Evolutionary conservation across 768 basidiomycete genomes (phyloP).

Genomic region (Botryobasidium botryosum): DNA sequence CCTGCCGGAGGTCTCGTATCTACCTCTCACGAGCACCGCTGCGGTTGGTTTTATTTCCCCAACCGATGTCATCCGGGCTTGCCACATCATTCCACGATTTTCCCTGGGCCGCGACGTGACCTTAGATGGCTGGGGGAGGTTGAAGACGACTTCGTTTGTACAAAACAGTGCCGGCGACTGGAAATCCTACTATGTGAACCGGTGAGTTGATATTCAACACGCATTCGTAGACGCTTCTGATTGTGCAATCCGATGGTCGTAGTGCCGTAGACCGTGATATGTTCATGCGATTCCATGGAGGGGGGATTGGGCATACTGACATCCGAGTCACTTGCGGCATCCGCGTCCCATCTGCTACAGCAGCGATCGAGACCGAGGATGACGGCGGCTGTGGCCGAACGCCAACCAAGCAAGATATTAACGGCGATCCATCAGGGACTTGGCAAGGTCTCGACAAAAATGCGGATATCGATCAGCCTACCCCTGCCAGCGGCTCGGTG

Average conservation of each 20-base stretch:
- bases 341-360: too few species aligned
- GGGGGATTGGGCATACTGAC: slow-evolving; percentile 16
- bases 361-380: too few species aligned
- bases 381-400: too few species aligned
- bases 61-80: slow-evolving; percentile 21
- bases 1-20: slow-evolving; percentile 26
- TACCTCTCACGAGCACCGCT: slow-evolving; percentile 15
- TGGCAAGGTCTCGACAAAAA: too few species aligned
- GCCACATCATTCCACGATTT: slow-evolving; percentile 30
- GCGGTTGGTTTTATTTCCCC: slow-evolving; percentile 35
- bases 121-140: too few species aligned
- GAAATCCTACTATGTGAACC: slow-evolving; percentile 23
- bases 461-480: too few species aligned
- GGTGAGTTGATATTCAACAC: too few species aligned
- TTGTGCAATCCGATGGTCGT: too few species aligned
- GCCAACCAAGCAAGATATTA: too few species aligned
- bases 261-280: slow-evolving; percentile 20
- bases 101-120: slow-evolving; percentile 13
- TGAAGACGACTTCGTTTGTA: slow-evolving; percentile 12
- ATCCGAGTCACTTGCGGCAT: too few species aligned
- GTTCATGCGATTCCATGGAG: slow-evolving; percentile 15
- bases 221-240: not conserved
- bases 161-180: slow-evolving; percentile 19
- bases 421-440: too few species aligned
- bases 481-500: too few species aligned